Percentiles rank a stretch among this genome's conserved stretches.
Conservation (phyloP, 2,329 filamentous ascomycete genomes). For the Hymenoscyphus infarciens region DNA sequence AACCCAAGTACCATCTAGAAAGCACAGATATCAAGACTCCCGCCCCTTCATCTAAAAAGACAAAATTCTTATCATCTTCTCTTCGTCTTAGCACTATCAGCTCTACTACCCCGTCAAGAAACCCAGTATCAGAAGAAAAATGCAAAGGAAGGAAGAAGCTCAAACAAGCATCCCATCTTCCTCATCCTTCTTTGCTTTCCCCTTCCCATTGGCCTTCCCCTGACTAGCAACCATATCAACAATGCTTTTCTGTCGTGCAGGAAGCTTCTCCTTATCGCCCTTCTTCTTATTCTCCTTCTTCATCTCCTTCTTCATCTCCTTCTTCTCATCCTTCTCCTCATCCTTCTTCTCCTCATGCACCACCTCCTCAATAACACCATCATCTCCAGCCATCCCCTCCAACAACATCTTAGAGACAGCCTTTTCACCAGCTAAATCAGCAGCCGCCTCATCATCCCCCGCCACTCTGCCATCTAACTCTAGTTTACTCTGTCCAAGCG, state of each 20-base stretch:
- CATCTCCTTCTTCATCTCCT: constrained; percentile 9
- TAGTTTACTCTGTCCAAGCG: constrained; percentile 87
- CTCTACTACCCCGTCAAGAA: too few species aligned
- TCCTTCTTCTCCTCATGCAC: constrained; percentile 3
- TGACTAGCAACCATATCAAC: neutral
- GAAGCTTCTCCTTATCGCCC: neutral
- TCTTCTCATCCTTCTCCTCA: constrained; percentile 11
- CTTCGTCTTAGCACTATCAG: too few species aligned
- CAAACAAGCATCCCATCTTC: too few species aligned
- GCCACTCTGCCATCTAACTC: constrained; percentile 76
- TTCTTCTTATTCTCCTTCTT: constrained; percentile 10
- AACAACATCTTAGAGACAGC: constrained; percentile 32
- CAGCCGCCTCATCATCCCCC: constrained; percentile 49
- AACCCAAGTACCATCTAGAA: too few species aligned
- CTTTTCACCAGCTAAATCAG: constrained; percentile 36
- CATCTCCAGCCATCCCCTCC: constrained; percentile 21
- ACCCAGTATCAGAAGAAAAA: too few species aligned
- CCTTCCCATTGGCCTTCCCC: neutral
- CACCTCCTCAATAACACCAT: constrained; percentile 12
- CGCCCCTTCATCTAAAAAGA: too few species aligned
- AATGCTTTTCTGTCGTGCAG: neutral
- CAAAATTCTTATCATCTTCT: too few species aligned
- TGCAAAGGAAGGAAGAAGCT: too few species aligned
- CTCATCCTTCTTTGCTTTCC: neutral
- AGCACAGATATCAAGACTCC: too few species aligned